Evolutionary conservation across 257 asterid species (phyloP), one percentile per base, ranked within the genome.

Genomic region (Plantago ovata): DNA sequence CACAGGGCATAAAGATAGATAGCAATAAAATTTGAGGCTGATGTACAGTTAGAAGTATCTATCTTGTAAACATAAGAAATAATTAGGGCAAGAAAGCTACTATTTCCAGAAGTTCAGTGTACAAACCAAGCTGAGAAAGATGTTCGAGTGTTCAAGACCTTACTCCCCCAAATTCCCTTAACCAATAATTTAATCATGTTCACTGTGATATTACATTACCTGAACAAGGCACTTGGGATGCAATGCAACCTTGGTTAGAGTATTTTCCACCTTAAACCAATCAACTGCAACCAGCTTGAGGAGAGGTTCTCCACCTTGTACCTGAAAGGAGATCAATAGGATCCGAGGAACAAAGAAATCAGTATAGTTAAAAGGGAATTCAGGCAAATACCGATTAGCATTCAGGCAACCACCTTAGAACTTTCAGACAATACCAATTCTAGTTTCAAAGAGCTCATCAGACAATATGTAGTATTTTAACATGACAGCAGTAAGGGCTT

Each of bases 271-370:
- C 73, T 86, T 89, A 77, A 84, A 89, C 99, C 99, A 93, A 79
- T 93, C 99, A 72, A 93, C 97, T 36, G 96, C 96, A 41, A 93
- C 63, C 70, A 93, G 96, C 85, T 81, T 89, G 66, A 93, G 84
- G 75, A 86, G 84, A 46, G 99, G 97, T 38, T 89, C 96, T 56
- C 95, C 95, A 55, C 96, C 99, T 68, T 82, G 81, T 57, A 89
- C 85, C 99, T 93, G 76, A 61, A 69, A 67, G 65, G 41, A 54
- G 46, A 62, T 61, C 65, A 58, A 10, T 23, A 11, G 38, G 38
- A 49, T 12, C 36, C 36, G 36, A 28, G 36, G 36, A 28, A 28
- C 36, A 28, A 3, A 49, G 22, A 18, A 20, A 21, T 32, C 21
- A 20, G 56, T 10, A 22, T 9, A 14, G 21, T n/a, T n/a, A n/a